Evolutionary conservation across 2,329 filamentous ascomycete species (phyloP), one percentile per base, ranked within the genome.

Genomic region (Ceratocystis cacaofunesta): DNA sequence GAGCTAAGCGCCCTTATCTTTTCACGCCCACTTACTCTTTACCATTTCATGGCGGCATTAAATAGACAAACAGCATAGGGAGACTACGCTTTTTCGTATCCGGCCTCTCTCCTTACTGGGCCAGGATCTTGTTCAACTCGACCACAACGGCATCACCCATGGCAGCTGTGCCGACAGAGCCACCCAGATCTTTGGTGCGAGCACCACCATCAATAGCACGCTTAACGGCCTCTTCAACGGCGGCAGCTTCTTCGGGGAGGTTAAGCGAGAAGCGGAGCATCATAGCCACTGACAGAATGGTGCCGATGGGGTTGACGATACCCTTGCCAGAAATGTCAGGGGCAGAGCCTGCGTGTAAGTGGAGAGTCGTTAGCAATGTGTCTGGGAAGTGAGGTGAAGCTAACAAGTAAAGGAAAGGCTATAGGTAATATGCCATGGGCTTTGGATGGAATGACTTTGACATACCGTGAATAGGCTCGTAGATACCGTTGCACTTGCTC

Each of bases 381-480:
- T 41, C 36, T 15, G 36, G 36, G 12, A 12, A 41, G 36, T 15
- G 10, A 41, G 12, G 10, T 15, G 1, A 41, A 41, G 36, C 36
- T 15, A 41, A 4, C 10, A 41, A 15, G 36, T 41, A 41, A 15
- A 57, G 52, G 4, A 32, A 22, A 61, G 6, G 12, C 10, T 15
- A 41, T 41, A 41, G 36, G 36, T 41, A 12, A 41, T 41, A 17
- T 52, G 19, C n/a, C n/a, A 25, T 8, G n/a, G 7, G n/a, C n/a
- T 52, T 25, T 19, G 10, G 48, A n/a, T 17, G 5, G 4, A n/a
- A 57, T 30, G 12, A 32, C 22, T 3, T 7, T 32, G 58, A 72
- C 78, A 68, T 79, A 90, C 90, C 92, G 75, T 99, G 92, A 71
- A 99, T 97, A 30, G 92, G 92, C 81, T 97, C 92, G 75, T 96